Percentiles rank a stretch among this genome's conserved stretches.
Conservation (phyloP, 768 basidiomycete genomes). For the Podaxis sp. region DNA sequence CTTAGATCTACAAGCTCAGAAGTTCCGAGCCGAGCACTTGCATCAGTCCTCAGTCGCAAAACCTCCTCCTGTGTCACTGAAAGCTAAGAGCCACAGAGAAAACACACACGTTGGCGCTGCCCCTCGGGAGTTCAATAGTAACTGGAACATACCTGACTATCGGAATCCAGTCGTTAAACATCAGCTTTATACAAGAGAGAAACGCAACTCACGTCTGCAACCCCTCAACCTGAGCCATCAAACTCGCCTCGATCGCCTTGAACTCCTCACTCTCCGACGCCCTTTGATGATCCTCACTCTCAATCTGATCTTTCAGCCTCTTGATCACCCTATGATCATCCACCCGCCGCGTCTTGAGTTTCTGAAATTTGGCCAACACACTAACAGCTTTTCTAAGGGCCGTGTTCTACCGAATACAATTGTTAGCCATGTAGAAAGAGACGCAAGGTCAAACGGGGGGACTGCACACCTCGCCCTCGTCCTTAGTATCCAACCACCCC, state of each 20-base stretch:
- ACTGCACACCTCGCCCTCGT: slow-evolving; percentile 37
- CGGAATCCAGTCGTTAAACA: neutral
- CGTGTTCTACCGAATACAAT: slow-evolving; percentile 15
- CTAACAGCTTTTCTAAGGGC: slow-evolving; percentile 32
- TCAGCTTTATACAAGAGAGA: neutral
- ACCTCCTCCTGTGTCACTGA: neutral
- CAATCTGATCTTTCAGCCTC: slow-evolving; percentile 29
- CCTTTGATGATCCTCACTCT: slow-evolving; percentile 24
- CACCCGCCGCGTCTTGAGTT: slow-evolving; percentile 31
- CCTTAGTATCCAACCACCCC: slow-evolving; percentile 44
- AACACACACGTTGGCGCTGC: neutral
- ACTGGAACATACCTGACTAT: slow-evolving; percentile 10
- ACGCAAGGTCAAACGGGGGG: neutral
- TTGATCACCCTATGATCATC: slow-evolving; percentile 31
- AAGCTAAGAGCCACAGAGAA: neutral
- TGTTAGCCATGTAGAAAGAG: neutral
- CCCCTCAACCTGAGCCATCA: slow-evolving; percentile 29
- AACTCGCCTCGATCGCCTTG: slow-evolving; percentile 32
- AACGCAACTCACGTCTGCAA: slow-evolving; percentile 28
- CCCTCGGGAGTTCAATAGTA: neutral
- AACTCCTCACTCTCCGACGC: slow-evolving; percentile 33
- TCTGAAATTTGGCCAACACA: slow-evolving; percentile 37
- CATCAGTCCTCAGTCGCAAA: neutral
- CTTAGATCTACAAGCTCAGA: neutral
- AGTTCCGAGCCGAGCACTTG: neutral